Evolutionary conservation across 805 yeast species (phyloP).

Genomic region (Candida vaughaniae): DNA sequence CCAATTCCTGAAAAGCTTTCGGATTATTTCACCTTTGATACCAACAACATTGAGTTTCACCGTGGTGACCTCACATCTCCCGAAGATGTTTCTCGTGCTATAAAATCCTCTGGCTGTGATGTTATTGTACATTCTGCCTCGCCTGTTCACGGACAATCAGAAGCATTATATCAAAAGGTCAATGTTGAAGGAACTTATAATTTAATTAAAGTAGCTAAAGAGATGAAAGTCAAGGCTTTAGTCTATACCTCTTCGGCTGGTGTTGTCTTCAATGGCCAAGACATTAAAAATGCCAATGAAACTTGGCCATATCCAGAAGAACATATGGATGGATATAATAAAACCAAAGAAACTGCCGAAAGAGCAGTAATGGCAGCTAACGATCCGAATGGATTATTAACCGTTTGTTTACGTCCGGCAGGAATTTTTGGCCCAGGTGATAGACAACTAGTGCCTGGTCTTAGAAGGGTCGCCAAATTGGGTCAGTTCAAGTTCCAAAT

Average conservation of each 20-base stretch:
- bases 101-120: constrained; percentile 56
- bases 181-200: constrained; percentile 87
- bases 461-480: constrained; percentile 73
- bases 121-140: constrained; percentile 95
- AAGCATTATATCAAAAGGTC: constrained; percentile 80
- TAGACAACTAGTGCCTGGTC: constrained; percentile 91
- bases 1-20: constrained; percentile 76
- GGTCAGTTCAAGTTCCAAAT: constrained; percentile 92
- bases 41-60: constrained; percentile 55
- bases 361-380: constrained; percentile 74
- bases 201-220: constrained; percentile 62
- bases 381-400: constrained; percentile 54
- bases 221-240: constrained; percentile 55
- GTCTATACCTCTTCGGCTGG: constrained; percentile 98
- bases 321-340: constrained; percentile 96
- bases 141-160: constrained; percentile 88
- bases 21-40: constrained; percentile 71
- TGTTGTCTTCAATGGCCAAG: constrained; percentile 94
- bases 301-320: constrained; percentile 86
- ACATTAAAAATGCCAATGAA: constrained; percentile 89
- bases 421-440: constrained; percentile 99
- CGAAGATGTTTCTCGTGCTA: constrained; percentile 64
- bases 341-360: constrained; percentile 92
- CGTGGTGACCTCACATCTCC: constrained; percentile 83
- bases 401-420: constrained; percentile 92